phyloP scores from a whole-genome alignment of 1,139 yeast genomes.

The Diutina pseudorugosa region DNA sequence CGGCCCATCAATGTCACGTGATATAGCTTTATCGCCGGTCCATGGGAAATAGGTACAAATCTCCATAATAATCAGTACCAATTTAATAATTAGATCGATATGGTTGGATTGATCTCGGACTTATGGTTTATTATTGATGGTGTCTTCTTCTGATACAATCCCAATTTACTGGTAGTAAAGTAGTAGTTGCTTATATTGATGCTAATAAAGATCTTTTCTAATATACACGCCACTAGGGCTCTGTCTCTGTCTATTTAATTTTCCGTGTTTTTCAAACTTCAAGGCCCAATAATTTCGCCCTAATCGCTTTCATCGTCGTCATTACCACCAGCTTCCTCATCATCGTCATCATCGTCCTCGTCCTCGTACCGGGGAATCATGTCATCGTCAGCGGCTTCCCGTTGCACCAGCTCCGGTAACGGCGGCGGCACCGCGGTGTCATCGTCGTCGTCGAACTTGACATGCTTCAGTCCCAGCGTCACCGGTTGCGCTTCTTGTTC shows the following conservation, averaged over 20 bases:
- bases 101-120: too few species aligned
- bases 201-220: not conserved
- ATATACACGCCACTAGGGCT: not conserved
- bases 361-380: not conserved
- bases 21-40: too few species aligned
- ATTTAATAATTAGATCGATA: too few species aligned
- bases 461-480: slow-evolving; percentile 23
- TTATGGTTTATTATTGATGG: too few species aligned
- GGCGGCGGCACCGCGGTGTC: slow-evolving; percentile 6
- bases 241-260: not conserved
- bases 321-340: not conserved
- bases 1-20: too few species aligned
- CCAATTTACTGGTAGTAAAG: too few species aligned
- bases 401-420: not conserved
- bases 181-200: not conserved
- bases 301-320: slow-evolving; percentile 1
- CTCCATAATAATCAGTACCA: too few species aligned
- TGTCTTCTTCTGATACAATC: too few species aligned
- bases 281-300: too few species aligned
- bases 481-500: slow-evolving; percentile 47
- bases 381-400: not conserved
- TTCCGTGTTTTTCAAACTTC: too few species aligned
- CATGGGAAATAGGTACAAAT: too few species aligned
- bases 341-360: too few species aligned
- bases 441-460: slow-evolving; percentile 23